phyloP scores from a whole-genome alignment of 2,329 filamentous ascomycete species.

The Graphiopsis chlorocephala region DNA sequence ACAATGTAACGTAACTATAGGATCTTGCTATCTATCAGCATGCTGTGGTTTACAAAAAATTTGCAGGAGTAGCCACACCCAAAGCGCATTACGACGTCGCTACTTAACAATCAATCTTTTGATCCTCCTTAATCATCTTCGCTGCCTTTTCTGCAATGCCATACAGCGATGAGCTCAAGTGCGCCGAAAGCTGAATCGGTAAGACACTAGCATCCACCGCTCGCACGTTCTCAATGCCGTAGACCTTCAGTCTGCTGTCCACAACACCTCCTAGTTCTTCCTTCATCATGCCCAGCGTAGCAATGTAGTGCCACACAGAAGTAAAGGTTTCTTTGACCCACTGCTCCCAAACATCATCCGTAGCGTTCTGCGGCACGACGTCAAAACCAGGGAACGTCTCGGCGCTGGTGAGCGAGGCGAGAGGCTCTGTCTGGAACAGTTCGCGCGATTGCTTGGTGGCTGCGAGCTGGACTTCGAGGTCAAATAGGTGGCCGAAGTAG shows the following conservation, averaged over 20 bases:
- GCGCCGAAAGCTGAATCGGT: conserved; percentile 32
- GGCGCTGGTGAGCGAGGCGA: conserved; percentile 28
- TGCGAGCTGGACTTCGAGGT: conserved; percentile 36
- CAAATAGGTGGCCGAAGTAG: conserved; percentile 42
- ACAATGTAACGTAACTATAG: too few relatives aligned
- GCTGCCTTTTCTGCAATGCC: conserved; percentile 34
- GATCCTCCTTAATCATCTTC: conserved; percentile 27
- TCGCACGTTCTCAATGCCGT: conserved; percentile 37
- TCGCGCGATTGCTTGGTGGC: conserved; percentile 34
- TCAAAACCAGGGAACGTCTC: conserved; percentile 29
- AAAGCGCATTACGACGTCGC: too few relatives aligned
- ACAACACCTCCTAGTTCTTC: conserved; percentile 31
- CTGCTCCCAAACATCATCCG: conserved; percentile 24
- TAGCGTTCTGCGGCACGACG: conserved; percentile 15
- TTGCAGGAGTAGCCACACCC: too few relatives aligned
- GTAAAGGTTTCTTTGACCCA: conserved; percentile 28
- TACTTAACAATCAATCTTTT: not conserved
- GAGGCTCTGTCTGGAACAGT: conserved; percentile 25
- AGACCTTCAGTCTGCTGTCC: conserved; percentile 36
- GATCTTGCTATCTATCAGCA: too few relatives aligned
- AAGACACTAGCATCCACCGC: conserved; percentile 38
- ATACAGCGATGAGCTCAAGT: conserved; percentile 31
- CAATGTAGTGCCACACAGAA: conserved; percentile 31
- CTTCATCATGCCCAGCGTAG: conserved; percentile 27
- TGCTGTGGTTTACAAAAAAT: too few relatives aligned